These are phyloP conservation scores for Eucalyptus polyanthemos DNA, from an alignment of 345 rosid species.

Conservation along the genomic window DNA sequence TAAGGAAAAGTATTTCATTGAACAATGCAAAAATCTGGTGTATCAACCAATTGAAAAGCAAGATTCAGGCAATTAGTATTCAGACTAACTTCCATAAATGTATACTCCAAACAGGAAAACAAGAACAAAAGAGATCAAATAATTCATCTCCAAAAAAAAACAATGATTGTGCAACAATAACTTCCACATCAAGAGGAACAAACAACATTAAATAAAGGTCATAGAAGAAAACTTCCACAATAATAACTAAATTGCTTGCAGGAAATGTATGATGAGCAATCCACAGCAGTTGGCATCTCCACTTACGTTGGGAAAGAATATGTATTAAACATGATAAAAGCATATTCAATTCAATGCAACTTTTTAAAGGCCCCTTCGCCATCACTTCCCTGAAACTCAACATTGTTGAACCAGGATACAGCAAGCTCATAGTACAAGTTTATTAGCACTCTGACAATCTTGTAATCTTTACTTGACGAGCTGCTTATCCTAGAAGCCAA, in stretches of 20 bases:
- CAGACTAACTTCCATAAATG: background rate
- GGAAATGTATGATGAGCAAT: background rate
- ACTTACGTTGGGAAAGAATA: background rate
- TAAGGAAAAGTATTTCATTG: background rate
- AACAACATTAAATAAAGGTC: background rate
- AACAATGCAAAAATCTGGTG: background rate
- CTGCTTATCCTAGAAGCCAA: background rate
- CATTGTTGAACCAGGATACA: background rate
- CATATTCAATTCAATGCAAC: background rate
- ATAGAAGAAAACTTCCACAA: background rate
- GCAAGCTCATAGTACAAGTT: background rate
- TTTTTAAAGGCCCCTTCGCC: background rate
- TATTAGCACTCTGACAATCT: background rate
- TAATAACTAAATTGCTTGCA: background rate
- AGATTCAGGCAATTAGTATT: background rate
- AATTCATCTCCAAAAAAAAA: background rate
- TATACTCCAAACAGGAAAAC: background rate
- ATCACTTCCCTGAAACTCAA: background rate
- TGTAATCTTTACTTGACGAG: background rate
- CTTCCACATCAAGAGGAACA: background rate
- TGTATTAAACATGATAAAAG: background rate
- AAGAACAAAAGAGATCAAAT: background rate
- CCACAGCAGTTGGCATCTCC: background rate
- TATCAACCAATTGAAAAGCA: background rate
- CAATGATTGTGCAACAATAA: background rate